Base-by-base conservation (phyloP, 1,139 yeast species). In the Zhuliangozyma blackwelliae region DNA sequence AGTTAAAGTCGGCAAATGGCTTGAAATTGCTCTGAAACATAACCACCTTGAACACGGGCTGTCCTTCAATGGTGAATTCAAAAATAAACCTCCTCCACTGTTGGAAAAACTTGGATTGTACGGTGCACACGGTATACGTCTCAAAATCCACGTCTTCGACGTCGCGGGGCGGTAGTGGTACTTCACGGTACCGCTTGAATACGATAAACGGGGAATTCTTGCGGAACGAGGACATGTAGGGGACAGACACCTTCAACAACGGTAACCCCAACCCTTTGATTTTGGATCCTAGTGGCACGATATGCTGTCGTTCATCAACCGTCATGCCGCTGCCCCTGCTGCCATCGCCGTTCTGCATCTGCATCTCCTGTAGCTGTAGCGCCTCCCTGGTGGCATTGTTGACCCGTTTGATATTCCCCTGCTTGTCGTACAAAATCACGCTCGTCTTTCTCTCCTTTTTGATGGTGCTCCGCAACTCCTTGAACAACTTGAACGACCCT, bases 1-100 rank as follows among this genome's bases (percentile, higher is more conserved):
- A 68, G 25, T 37, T 50, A 46, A 70, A 70, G 46, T 70, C 76
- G 10, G 71, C 55, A 48, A 63, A 66, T 2, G 75, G 71, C 36
- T 60, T 55, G 41, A 51, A 58, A 36, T 61, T 62, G 48, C 65
- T 62, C 47, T 65, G 65, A 40, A 67, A 68, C 38, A 60, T 45
- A 7, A 63, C 32, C 5, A 69, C 43, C 32, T 54, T 57, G 40
- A 65, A 58, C 7, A 41, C 23, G n/a, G 36, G 28, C 21, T 31
- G 10, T 10, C 33, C 25, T 1, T 31, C 28, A n/a, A 39, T 33
- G 2, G 26, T 27, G 21, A 46, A 46, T 29, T 46, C 47, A 40
- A 66, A 58, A 2, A 50, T 55, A 34, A 58, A 58, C 21, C 75
- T 44, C 38, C 61, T 55, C n/a, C 58, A 51, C 12, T 46, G 44